Percentiles rank a stretch among this genome's conserved stretches.
Evolutionary conservation across 768 basidiomycete species (phyloP).

Genomic region (Boletus rubescentipes): DNA sequence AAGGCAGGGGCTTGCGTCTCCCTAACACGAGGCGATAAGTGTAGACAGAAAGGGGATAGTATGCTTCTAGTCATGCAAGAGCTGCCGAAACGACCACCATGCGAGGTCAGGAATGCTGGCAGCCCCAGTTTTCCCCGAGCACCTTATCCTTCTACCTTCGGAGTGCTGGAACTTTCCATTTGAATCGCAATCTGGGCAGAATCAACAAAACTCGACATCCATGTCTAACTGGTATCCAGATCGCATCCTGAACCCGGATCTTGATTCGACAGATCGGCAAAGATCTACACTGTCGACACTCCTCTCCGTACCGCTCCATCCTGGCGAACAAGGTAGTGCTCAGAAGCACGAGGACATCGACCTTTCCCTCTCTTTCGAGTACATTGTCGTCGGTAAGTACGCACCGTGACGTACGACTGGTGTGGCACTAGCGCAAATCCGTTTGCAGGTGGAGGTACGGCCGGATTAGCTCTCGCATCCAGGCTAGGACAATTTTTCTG

Average conservation of each 20-base stretch:
- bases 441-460: slow-evolving; percentile 14
- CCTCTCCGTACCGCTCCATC: background rate
- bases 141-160: background rate
- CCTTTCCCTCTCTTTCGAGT: slow-evolving; percentile 1
- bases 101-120: background rate
- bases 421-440: background rate
- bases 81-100: background rate
- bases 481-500: background rate
- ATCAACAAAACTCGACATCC: background rate
- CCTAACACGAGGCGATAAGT: background rate
- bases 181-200: background rate
- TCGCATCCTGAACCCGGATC: background rate
- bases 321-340: background rate
- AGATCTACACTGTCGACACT: background rate
- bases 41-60: too few species aligned
- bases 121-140: background rate
- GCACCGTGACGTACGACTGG: too few species aligned
- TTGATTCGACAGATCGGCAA: background rate
- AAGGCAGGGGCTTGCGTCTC: background rate
- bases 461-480: slow-evolving; percentile 17
- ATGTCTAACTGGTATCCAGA: background rate
- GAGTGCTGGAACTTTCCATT: background rate
- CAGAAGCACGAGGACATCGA: background rate
- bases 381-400: slow-evolving; percentile 12
- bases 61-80: background rate